Percentiles rank a stretch among this genome's conserved stretches.
Conservation (phyloP, 202 grass and related monocot species). For the Cymbopogon flexuosus region DNA sequence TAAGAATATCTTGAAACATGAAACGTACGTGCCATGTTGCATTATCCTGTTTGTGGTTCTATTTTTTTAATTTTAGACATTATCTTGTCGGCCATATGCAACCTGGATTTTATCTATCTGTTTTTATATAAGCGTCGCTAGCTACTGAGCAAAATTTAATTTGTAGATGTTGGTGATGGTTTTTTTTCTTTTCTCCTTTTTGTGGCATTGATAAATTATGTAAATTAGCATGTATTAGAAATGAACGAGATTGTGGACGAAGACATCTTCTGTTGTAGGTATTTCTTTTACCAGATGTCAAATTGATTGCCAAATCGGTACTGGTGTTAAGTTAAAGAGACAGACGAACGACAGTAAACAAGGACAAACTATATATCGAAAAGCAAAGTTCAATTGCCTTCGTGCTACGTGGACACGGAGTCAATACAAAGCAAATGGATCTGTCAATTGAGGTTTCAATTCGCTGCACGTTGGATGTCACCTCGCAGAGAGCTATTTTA, state of each 20-base stretch:
- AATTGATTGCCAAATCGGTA: not conserved
- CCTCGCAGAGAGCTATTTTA: not conserved
- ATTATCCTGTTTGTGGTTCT: not conserved
- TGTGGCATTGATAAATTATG: not conserved
- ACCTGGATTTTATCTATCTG: not conserved
- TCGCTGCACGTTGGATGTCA: slow-evolving; percentile 3
- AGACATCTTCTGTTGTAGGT: not conserved
- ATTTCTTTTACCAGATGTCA: not conserved
- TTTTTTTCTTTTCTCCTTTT: not conserved
- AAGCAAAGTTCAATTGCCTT: not conserved
- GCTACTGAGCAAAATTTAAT: not conserved
- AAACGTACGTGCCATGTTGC: not conserved
- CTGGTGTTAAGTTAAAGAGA: not conserved
- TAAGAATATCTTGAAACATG: not conserved
- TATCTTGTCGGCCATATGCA: not conserved
- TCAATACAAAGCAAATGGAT: not conserved
- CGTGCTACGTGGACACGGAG: not conserved
- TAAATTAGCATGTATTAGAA: too few relatives aligned
- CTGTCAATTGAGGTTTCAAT: not conserved
- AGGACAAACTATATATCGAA: not conserved
- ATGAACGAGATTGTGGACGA: not conserved
- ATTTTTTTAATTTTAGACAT: not conserved
- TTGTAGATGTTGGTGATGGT: too few relatives aligned
- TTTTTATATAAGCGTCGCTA: not conserved
- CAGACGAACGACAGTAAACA: not conserved